Evolutionary conservation across 768 basidiomycete species (phyloP).

Genomic region (Agrocybe chaxingu): DNA sequence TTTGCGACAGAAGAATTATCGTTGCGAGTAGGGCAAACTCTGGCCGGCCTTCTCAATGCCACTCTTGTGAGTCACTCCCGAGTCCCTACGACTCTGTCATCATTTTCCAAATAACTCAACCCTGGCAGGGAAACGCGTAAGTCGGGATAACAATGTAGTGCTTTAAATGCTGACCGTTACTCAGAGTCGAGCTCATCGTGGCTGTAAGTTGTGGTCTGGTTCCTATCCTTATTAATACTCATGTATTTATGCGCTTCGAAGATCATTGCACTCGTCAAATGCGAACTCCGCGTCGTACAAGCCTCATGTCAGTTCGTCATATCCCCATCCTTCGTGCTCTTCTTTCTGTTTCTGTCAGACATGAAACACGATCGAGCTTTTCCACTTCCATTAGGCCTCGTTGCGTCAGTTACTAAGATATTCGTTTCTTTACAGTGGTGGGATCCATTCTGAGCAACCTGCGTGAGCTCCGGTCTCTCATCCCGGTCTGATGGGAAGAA

Average conservation of each 20-base stretch:
- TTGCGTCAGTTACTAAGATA: slow-evolving; percentile 8
- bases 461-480: slow-evolving; percentile 42
- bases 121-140: slow-evolving; percentile 47
- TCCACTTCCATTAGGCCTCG: not conserved
- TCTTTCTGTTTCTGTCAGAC: not conserved
- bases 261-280: slow-evolving; percentile 50
- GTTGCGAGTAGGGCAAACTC: slow-evolving; percentile 77
- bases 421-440: slow-evolving; percentile 49
- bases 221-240: not conserved
- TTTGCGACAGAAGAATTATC: slow-evolving; percentile 90
- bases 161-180: not conserved
- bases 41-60: slow-evolving; percentile 88
- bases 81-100: not conserved
- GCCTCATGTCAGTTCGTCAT: slow-evolving; percentile 59
- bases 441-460: slow-evolving; percentile 87
- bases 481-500: not conserved
- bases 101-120: slow-evolving; percentile 2
- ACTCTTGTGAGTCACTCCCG: slow-evolving; percentile 48
- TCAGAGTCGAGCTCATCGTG: slow-evolving; percentile 72
- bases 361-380: not conserved
- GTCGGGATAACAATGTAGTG: slow-evolving; percentile 15
- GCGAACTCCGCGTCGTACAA: slow-evolving; percentile 72
- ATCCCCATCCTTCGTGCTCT: slow-evolving; percentile 7
- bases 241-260: slow-evolving; percentile 13
- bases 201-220: slow-evolving; percentile 49